Conservation (phyloP, 208 protist species). For the Vickermania spadyakhi region DNA sequence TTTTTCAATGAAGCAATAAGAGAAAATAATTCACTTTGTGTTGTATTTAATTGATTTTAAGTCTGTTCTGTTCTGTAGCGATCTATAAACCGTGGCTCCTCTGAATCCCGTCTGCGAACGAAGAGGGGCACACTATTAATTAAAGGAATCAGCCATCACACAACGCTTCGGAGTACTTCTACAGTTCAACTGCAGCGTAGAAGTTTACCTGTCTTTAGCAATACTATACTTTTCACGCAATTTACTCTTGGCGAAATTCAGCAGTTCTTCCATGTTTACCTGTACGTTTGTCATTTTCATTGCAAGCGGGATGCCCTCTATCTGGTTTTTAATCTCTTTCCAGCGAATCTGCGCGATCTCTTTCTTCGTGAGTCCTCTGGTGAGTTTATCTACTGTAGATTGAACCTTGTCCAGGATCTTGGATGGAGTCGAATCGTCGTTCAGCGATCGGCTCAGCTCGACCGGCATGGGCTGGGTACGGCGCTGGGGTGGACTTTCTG, state of each 20-base stretch:
- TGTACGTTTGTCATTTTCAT: no score
- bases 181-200: no score
- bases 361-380: constrained; percentile 23
- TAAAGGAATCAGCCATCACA: no score
- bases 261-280: background rate
- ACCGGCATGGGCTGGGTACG: background rate
- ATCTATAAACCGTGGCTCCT: no score
- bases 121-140: no score
- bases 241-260: background rate
- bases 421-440: background rate
- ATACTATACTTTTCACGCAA: background rate
- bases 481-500: background rate
- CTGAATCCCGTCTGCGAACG: no score
- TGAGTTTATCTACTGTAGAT: constrained; percentile 17
- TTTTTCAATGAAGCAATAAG: no score
- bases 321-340: constrained; percentile 23
- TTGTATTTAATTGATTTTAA: no score
- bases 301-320: constrained; percentile 16
- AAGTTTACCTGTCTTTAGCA: no score
- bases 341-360: constrained; percentile 51
- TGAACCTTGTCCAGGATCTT: constrained; percentile 11
- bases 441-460: background rate
- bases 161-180: no score
- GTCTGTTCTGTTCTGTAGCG: no score
- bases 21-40: no score